Evolutionary conservation across 139 green algal genomes (phyloP).

Genomic region (Nannochloris sp.): DNA sequence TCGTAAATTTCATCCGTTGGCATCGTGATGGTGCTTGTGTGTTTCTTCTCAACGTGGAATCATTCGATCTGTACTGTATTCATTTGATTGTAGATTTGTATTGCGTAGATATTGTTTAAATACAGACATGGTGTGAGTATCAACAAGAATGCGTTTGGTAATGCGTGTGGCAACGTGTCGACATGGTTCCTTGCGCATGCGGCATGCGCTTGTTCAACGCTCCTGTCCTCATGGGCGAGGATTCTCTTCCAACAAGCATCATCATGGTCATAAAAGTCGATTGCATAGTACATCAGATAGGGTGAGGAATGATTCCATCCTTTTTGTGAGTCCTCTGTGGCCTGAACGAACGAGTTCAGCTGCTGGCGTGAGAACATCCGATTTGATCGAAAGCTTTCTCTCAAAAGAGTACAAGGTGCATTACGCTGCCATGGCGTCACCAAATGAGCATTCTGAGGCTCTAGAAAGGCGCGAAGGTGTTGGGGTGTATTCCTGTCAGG

Average conservation of each 20-base stretch:
- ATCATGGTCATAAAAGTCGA: no score
- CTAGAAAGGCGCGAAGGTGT: constrained; percentile 8
- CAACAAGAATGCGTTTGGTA: no score
- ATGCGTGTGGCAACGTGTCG: no score
- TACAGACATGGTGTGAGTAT: no score
- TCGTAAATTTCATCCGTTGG: constrained; percentile 58
- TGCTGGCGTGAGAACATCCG: constrained; percentile 19
- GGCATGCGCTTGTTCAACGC: no score
- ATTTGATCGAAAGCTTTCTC: constrained; percentile 12
- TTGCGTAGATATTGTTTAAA: no score
- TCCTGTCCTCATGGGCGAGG: no score
- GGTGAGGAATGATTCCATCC: constrained; percentile 1
- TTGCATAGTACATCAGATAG: background rate
- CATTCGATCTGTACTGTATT: no score
- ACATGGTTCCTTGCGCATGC: no score
- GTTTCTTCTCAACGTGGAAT: no score
- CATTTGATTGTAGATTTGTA: no score
- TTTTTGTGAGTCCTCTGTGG: constrained; percentile 29
- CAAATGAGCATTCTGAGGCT: constrained; percentile 13
- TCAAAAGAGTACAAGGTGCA: background rate
- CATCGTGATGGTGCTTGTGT: background rate
- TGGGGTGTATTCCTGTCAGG: background rate
- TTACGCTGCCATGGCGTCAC: constrained; percentile 1
- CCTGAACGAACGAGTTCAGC: constrained; percentile 17
- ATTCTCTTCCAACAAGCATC: no score